These are phyloP conservation scores for Penicillium sp. DNA, from an alignment of 2,329 filamentous ascomycete species.

Conservation along the genomic window DNA sequence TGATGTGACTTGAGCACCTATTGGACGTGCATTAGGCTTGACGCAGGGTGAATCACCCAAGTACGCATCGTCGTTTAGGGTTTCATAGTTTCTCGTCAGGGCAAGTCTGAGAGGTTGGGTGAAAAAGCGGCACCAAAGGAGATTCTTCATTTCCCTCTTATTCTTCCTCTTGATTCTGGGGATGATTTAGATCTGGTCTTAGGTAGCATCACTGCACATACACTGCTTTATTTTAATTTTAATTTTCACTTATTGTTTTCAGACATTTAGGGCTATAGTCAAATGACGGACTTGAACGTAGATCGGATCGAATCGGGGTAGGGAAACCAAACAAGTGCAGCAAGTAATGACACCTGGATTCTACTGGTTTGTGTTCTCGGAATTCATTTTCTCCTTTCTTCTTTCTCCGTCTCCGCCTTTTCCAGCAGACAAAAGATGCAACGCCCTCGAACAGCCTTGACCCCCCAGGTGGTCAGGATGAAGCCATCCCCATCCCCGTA, in stretches of 20 bases:
- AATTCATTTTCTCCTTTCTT: not conserved
- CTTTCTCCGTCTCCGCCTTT: not conserved
- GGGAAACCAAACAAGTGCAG: not conserved
- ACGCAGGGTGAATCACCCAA: constrained; percentile 13
- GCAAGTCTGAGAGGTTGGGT: constrained; percentile 7
- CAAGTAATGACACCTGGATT: not conserved
- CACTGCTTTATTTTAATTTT: not conserved
- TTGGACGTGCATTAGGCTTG: constrained; percentile 6
- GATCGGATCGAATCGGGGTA: not conserved
- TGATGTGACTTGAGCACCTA: constrained; percentile 7
- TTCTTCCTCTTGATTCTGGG: not conserved
- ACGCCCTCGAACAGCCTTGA: not conserved
- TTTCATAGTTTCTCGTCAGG: not conserved
- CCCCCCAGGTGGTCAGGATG: not conserved
- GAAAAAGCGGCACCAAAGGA: too few species aligned
- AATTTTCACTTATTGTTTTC: not conserved
- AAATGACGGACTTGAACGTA: not conserved
- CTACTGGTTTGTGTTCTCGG: not conserved
- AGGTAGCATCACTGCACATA: constrained; percentile 6
- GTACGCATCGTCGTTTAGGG: not conserved
- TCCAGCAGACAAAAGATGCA: not conserved
- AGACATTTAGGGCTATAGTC: not conserved
- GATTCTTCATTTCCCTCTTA: not conserved
- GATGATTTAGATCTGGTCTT: constrained; percentile 11
- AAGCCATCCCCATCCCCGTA: not conserved